Base-by-base conservation (phyloP, 2,329 filamentous ascomycete species). In the Colletotrichum spaethianum region DNA sequence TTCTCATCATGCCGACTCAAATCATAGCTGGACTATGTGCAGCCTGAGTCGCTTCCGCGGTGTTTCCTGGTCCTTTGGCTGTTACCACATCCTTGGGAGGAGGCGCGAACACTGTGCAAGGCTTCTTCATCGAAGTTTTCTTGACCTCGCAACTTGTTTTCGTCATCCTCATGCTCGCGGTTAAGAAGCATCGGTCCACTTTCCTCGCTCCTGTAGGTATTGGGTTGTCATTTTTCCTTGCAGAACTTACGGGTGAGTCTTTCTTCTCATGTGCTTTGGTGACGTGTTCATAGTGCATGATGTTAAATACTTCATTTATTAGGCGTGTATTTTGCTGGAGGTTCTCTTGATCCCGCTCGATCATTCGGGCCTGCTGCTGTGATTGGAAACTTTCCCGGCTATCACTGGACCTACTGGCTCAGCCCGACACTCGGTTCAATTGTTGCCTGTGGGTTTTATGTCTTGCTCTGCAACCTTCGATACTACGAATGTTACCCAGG, bases 111-210 rank as follows among this genome's bases (percentile, higher is more conserved):
- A 82, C 86, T 12, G 83, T 83, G 0, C 90, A 90, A 71, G 91
- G 91, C 8, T 82, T 93, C 50, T 92, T 93, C 77, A 87, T 93
- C 59, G 91, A 93, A 79, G 87, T 91, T 82, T 91, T 93, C 76
- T 83, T 92, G 46, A 93, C 91, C 0, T 83, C 89, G 0, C 86
- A 92, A 77, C 83, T 93, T 12, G 87, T 92, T 9, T 84, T 93
- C 64, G 88, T 90, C 3, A 89, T 93, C 38, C 89, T 91, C 79
- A 92, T 94, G 88, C 85, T 94, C 55, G 92, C 92, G 0, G 89
- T 90, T 4, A 92, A 94, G 79, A 94, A 94, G 82, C 92, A 94
- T 79, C 90, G 91, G 55, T 89, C 90, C 2, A 94, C 93, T 0
- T 93, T 87, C 77, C 82, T 94, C 1, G 93, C 93, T 0, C 93